These are phyloP conservation scores for Ramularia endophylla DNA, from an alignment of 2,329 filamentous ascomycete species.

Conservation along the genomic window DNA sequence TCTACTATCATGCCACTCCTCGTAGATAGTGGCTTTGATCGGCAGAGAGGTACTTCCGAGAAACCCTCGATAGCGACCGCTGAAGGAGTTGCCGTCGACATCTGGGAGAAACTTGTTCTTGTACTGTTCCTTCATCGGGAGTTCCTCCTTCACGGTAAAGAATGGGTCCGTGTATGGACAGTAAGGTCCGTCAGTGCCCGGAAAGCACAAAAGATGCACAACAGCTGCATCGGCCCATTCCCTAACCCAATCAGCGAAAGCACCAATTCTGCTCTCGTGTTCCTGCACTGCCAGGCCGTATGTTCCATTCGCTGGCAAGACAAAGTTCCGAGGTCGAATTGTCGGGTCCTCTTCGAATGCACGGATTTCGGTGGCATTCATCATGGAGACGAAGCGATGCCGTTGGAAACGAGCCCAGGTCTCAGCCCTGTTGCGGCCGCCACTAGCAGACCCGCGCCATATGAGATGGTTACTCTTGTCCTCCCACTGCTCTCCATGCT, in stretches of 20 bases:
- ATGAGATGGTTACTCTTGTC: slow-evolving; percentile 37
- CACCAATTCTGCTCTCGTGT: slow-evolving; percentile 9
- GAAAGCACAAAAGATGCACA: slow-evolving; percentile 41
- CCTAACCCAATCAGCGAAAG: slow-evolving; percentile 28
- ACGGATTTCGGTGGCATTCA: slow-evolving; percentile 57
- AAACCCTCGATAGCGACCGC: slow-evolving; percentile 31
- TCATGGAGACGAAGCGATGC: slow-evolving; percentile 68
- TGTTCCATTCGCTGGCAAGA: slow-evolving; percentile 32
- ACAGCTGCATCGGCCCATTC: slow-evolving; percentile 40
- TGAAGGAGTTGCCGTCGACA: slow-evolving; percentile 59
- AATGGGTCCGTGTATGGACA: slow-evolving; percentile 45
- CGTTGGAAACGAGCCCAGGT: slow-evolving; percentile 71
- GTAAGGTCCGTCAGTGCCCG: slow-evolving; percentile 28
- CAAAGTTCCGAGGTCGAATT: slow-evolving; percentile 33
- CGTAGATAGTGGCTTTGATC: slow-evolving; percentile 33
- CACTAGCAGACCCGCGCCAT: slow-evolving; percentile 46
- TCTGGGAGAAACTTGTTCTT: slow-evolving; percentile 63
- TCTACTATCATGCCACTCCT: slow-evolving; percentile 34
- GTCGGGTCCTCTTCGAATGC: slow-evolving; percentile 41
- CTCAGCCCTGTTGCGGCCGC: slow-evolving; percentile 41
- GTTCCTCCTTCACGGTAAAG: slow-evolving; percentile 28
- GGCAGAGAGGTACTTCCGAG: slow-evolving; percentile 21
- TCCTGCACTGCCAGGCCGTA: slow-evolving; percentile 33
- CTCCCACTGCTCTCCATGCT: slow-evolving; percentile 37
- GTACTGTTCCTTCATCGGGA: slow-evolving; percentile 39